phyloP scores from a whole-genome alignment of 805 yeast genomes.

The Saccharomycopsis synnaedendra region DNA sequence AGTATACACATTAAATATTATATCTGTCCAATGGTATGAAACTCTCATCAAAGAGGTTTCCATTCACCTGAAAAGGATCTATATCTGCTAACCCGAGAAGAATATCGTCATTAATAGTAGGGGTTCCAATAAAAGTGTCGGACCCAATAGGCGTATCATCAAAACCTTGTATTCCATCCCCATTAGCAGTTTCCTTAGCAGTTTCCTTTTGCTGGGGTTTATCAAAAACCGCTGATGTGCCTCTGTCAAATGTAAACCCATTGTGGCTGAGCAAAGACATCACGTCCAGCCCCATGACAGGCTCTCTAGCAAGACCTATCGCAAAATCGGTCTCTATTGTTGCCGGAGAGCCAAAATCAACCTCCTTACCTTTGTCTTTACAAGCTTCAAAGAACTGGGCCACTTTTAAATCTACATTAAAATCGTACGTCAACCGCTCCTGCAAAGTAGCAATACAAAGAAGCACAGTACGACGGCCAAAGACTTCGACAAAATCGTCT shows the following conservation, averaged over 20 bases:
- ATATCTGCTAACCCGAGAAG: conserved; percentile 4
- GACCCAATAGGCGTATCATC: too few species aligned
- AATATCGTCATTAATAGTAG: conserved; percentile 1
- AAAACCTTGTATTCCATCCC: too few species aligned
- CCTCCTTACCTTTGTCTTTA: not conserved
- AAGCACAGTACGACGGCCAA: conserved; percentile 7
- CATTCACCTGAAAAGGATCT: conserved; percentile 9
- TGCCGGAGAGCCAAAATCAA: too few species aligned
- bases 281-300: too few species aligned
- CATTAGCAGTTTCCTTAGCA: too few species aligned
- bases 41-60: conserved; percentile 2
- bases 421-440: conserved; percentile 1
- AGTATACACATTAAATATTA: not conserved
- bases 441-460: conserved; percentile 9
- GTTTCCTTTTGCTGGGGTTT: too few species aligned
- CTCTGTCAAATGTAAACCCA: too few species aligned
- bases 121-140: too few species aligned
- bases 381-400: not conserved
- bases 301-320: too few species aligned
- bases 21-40: not conserved
- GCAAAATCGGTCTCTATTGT: too few species aligned
- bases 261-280: too few species aligned
- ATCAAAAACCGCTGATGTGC: too few species aligned
- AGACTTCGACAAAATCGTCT: not conserved
- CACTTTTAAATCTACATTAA: conserved; percentile 4